Conservation (phyloP, 257 asterid species). For the Fraxinus americana region DNA sequence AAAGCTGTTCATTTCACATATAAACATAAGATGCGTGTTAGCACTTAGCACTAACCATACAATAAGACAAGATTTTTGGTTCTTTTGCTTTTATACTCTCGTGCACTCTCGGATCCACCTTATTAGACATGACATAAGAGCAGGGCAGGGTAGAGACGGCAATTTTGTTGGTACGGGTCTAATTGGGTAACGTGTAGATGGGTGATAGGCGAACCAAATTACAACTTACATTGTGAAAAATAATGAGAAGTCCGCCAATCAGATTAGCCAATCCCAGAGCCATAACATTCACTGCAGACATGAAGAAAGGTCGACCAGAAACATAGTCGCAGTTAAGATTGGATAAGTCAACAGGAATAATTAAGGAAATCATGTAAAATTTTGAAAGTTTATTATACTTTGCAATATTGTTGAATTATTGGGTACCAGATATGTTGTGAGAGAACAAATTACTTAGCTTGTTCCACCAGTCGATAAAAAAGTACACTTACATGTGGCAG, state of each 20-base stretch:
- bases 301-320: neutral
- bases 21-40: neutral
- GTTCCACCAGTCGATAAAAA: neutral
- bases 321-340: slow-evolving; percentile 17
- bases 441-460: neutral
- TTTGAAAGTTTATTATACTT: too few relatives aligned
- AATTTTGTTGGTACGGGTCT: neutral
- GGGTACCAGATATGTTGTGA: neutral
- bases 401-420: too few relatives aligned
- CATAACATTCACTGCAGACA: neutral
- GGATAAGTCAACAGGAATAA: too few relatives aligned
- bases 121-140: neutral
- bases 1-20: slow-evolving; percentile 26
- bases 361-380: too few relatives aligned
- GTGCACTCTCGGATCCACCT: neutral
- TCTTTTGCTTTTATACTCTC: neutral
- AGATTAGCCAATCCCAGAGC: slow-evolving; percentile 68
- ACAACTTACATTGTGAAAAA: slow-evolving; percentile 68
- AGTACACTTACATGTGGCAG: slow-evolving; percentile 67
- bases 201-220: neutral
- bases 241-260: slow-evolving; percentile 21
- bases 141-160: neutral
- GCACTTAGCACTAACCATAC: neutral
- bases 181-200: neutral
- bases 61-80: too few relatives aligned